phyloP scores from a whole-genome alignment of 495 filamentous ascomycete genomes.

The Penicillium egyptiacum region DNA sequence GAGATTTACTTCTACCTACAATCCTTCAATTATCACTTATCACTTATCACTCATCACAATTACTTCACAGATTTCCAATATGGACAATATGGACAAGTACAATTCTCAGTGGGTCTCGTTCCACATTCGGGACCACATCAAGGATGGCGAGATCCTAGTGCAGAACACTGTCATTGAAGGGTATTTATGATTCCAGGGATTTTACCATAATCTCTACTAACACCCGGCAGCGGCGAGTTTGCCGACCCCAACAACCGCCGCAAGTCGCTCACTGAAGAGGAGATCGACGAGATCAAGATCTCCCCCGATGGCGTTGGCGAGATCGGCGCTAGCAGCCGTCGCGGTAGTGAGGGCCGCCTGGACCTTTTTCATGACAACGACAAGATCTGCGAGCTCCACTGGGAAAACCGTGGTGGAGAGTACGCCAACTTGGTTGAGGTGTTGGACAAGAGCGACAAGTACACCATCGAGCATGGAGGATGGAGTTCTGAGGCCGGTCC shows the following conservation, averaged over 20 bases:
- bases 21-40: neutral
- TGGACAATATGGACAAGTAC: constrained; percentile 29
- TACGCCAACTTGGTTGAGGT: constrained; percentile 34
- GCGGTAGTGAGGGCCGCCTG: constrained; percentile 41
- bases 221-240: constrained; percentile 33
- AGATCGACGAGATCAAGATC: constrained; percentile 39
- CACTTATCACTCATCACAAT: neutral
- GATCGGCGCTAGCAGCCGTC: constrained; percentile 35
- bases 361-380: constrained; percentile 38
- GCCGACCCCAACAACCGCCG: constrained; percentile 27
- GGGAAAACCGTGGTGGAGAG: constrained; percentile 38
- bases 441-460: constrained; percentile 32
- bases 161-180: constrained; percentile 37
- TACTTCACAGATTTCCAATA: neutral
- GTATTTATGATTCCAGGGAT: constrained; percentile 17
- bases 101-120: constrained; percentile 40
- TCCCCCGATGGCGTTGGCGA: constrained; percentile 36
- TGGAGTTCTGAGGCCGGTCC: constrained; percentile 40
- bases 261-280: constrained; percentile 37
- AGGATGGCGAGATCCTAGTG: constrained; percentile 32
- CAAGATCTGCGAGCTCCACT: constrained; percentile 46
- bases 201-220: constrained; percentile 14
- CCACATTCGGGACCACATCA: constrained; percentile 41
- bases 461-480: constrained; percentile 37
- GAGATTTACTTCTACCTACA: neutral